Evolutionary conservation across 306 rosid species (phyloP).

Genomic region (Castanea mollissima): DNA sequence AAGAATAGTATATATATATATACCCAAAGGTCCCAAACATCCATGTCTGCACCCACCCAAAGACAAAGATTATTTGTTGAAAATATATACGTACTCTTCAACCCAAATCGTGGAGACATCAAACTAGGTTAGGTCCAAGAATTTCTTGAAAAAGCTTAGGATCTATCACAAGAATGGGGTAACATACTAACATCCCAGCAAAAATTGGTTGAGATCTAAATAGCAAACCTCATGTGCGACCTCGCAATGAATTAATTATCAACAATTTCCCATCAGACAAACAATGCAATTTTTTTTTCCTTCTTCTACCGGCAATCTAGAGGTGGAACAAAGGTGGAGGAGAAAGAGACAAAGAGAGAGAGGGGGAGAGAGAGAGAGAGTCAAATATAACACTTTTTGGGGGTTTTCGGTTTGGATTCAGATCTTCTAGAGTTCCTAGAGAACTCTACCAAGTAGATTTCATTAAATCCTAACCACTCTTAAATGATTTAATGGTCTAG

Average conservation of each 20-base stretch:
- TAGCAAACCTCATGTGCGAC: slow-evolving; percentile 76
- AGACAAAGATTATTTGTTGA: slow-evolving; percentile 63
- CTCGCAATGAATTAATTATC: neutral
- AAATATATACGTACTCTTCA: slow-evolving; percentile 80
- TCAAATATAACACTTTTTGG: no score
- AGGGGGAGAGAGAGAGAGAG: no score
- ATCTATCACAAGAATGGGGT: slow-evolving; percentile 77
- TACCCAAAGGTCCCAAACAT: no score
- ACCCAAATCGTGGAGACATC: slow-evolving; percentile 93
- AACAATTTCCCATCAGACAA: slow-evolving; percentile 16
- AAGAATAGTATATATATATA: no score
- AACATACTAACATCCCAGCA: slow-evolving; percentile 48
- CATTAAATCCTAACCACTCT: no score
- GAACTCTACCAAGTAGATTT: no score
- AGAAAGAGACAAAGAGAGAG: no score
- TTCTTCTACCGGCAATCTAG: no score
- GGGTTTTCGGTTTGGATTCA: no score
- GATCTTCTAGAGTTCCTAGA: no score
- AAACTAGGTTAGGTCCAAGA: slow-evolving; percentile 86
- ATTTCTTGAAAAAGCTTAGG: slow-evolving; percentile 76
- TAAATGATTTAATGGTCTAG: no score
- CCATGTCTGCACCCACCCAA: slow-evolving; percentile 28
- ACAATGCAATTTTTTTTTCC: neutral
- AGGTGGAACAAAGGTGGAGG: no score
- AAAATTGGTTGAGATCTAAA: slow-evolving; percentile 82